phyloP scores from a whole-genome alignment of 208 protist species.

The Crithidia mellificae region DNA sequence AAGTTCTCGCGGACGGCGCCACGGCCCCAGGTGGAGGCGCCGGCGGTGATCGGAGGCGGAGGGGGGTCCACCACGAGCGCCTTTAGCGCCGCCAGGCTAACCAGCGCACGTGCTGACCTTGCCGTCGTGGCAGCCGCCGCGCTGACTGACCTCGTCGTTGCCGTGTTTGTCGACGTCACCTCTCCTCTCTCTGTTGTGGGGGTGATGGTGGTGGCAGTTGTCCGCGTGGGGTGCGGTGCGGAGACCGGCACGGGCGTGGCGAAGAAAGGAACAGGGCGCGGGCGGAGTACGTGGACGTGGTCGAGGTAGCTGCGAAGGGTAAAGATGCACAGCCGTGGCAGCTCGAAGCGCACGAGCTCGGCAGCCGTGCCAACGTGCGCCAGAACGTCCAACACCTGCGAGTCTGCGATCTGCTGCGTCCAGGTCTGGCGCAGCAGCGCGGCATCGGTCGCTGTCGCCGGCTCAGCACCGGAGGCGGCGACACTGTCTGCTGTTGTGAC shows the following conservation, averaged over 20 bases:
- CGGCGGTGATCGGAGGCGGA: not conserved
- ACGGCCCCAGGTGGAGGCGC: conserved; percentile 6
- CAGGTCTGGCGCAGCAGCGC: conserved; percentile 8
- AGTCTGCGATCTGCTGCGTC: conserved; percentile 19
- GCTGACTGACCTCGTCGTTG: too few relatives aligned
- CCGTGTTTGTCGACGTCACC: not conserved
- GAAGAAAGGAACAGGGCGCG: not conserved
- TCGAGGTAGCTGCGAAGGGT: conserved; percentile 24
- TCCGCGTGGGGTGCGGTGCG: too few relatives aligned
- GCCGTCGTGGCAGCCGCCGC: not conserved
- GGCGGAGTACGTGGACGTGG: conserved; percentile 8
- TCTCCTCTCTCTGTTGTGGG: not conserved
- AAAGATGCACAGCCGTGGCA: conserved; percentile 22
- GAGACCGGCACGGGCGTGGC: too few relatives aligned
- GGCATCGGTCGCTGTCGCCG: too few relatives aligned
- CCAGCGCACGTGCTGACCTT: not conserved
- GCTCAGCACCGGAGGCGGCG: too few relatives aligned
- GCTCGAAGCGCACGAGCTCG: conserved; percentile 12
- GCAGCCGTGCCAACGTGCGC: conserved; percentile 24
- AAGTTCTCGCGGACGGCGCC: conserved; percentile 14
- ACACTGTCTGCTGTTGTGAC: not conserved
- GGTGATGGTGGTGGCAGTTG: not conserved
- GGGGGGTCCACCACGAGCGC: conserved; percentile 11
- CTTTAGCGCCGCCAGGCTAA: conserved; percentile 4
- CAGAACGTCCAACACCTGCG: conserved; percentile 25